phyloP scores from a whole-genome alignment of 768 basidiomycete genomes.

The Pisolithus microcarpus region DNA sequence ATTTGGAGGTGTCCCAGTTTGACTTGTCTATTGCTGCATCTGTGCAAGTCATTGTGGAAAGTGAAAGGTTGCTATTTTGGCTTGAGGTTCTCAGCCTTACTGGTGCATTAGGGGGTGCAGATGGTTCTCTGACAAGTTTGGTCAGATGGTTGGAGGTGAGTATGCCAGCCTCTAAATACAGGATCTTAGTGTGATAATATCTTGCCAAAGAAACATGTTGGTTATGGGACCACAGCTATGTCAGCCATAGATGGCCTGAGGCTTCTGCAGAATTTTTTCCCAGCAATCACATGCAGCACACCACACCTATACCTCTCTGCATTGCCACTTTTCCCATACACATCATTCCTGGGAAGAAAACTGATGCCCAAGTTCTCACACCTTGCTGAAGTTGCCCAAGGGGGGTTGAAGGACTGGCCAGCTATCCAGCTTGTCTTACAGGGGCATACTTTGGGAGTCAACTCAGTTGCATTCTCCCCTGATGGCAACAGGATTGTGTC shows the following conservation, averaged over 20 bases:
- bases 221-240: neutral
- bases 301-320: too few relatives aligned
- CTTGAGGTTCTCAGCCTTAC: conserved; percentile 1
- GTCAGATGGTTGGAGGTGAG: neutral
- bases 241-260: conserved; percentile 2
- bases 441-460: too few relatives aligned
- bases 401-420: too few relatives aligned
- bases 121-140: neutral
- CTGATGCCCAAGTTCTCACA: too few relatives aligned
- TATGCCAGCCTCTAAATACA: neutral
- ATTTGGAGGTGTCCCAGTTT: neutral
- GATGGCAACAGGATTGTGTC: too few relatives aligned
- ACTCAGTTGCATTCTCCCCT: too few relatives aligned
- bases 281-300: neutral
- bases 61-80: conserved; percentile 7
- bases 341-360: too few relatives aligned
- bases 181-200: neutral
- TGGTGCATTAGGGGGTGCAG: neutral
- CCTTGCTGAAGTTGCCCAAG: too few relatives aligned
- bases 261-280: conserved; percentile 11
- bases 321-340: too few relatives aligned
- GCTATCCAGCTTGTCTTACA: too few relatives aligned
- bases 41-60: conserved; percentile 1
- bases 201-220: neutral
- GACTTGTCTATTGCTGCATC: neutral